Conservation (phyloP, 2,329 filamentous ascomycete genomes). For the Calonectria hongkongensis region DNA sequence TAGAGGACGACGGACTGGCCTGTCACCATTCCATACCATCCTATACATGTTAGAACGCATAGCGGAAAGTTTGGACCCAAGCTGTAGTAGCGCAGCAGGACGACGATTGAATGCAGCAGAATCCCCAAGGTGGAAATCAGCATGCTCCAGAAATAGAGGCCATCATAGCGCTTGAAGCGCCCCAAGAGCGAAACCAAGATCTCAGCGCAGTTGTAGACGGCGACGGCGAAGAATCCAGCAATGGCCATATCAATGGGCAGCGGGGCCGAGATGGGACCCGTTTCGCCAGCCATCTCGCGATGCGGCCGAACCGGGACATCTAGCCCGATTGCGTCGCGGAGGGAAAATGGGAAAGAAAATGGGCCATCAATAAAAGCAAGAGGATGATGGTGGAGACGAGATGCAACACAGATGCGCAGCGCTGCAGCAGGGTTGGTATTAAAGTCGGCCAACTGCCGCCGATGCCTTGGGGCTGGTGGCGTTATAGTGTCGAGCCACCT, state of each 20-base stretch:
- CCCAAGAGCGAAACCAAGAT: conserved; percentile 18
- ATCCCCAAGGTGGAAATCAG: conserved; percentile 15
- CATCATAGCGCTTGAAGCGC: conserved; percentile 26
- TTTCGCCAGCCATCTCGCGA: conserved; percentile 27
- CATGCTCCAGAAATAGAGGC: conserved; percentile 34
- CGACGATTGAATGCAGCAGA: conserved; percentile 7
- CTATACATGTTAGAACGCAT: conserved; percentile 41
- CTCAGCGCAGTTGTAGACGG: conserved; percentile 25
- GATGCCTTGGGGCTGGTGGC: not conserved
- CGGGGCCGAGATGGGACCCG: conserved; percentile 31
- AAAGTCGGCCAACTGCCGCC: conserved; percentile 3
- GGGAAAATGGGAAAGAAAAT: not conserved
- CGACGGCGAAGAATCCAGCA: conserved; percentile 31
- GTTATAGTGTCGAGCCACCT: conserved; percentile 5
- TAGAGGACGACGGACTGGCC: conserved; percentile 77
- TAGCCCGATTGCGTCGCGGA: not conserved
- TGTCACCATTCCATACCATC: conserved; percentile 71
- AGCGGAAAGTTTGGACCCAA: conserved; percentile 25
- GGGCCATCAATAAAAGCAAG: not conserved
- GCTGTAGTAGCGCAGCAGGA: conserved; percentile 26
- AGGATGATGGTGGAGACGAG: conserved; percentile 4
- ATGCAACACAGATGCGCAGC: conserved; percentile 2
- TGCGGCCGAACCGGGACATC: conserved; percentile 15
- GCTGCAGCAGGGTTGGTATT: not conserved
- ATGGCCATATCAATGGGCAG: conserved; percentile 30